These are phyloP conservation scores for Penicillium sp. DNA, from an alignment of 2,329 filamentous ascomycete species.

Conservation along the genomic window DNA sequence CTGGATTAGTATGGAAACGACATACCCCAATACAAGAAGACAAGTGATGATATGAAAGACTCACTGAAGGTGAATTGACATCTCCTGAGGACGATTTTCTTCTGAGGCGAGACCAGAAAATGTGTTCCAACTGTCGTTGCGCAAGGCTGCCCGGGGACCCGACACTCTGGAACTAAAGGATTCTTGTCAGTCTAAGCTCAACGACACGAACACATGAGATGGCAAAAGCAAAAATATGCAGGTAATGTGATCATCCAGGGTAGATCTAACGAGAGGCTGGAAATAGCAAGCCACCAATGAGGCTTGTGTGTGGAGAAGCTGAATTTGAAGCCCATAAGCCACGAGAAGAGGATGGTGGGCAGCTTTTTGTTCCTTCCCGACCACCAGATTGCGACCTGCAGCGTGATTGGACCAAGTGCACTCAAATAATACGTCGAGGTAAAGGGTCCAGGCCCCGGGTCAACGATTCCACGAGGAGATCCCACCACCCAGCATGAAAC, in stretches of 20 bases:
- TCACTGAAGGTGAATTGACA: conserved; percentile 11
- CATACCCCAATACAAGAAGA: background rate
- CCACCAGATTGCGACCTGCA: background rate
- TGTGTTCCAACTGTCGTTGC: conserved; percentile 5
- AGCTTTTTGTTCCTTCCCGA: conserved; percentile 4
- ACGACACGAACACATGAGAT: conserved; percentile 8
- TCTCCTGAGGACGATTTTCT: conserved; percentile 11
- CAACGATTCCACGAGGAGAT: background rate
- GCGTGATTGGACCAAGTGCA: conserved; percentile 2
- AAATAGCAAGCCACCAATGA: background rate
- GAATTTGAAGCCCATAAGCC: background rate
- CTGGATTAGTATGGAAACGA: background rate
- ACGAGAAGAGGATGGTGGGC: conserved; percentile 2
- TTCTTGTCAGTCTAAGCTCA: conserved; percentile 12
- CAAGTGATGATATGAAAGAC: background rate
- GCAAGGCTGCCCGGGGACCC: conserved; percentile 13
- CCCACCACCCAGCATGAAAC: background rate
- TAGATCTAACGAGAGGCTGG: background rate
- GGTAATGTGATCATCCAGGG: conserved; percentile 5
- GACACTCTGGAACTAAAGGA: conserved; percentile 9
- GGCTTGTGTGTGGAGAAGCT: background rate
- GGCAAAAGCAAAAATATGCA: background rate
- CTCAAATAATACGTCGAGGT: conserved; percentile 6
- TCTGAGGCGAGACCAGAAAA: conserved; percentile 1
- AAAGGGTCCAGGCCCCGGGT: conserved; percentile 1